phyloP scores from a whole-genome alignment of 2,329 filamentous ascomycete species.

The Fusarium multiceps region DNA sequence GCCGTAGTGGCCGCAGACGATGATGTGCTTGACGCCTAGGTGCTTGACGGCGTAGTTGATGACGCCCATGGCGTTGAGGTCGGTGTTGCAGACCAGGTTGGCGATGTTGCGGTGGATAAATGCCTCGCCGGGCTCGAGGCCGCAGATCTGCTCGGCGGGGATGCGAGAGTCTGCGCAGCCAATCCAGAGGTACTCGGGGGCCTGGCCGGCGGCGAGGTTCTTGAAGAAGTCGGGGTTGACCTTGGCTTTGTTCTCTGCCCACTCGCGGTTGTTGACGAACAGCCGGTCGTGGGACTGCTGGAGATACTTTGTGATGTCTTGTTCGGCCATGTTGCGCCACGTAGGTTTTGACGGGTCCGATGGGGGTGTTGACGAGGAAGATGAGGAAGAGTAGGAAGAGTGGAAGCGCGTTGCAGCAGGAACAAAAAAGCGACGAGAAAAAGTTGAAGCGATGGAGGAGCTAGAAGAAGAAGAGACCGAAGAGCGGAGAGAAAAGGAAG shows the following conservation, averaged over 20 bases:
- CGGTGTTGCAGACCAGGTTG: constrained; percentile 83
- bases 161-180: constrained; percentile 92
- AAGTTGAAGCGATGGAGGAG: constrained; percentile 2
- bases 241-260: constrained; percentile 68
- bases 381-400: constrained; percentile 16
- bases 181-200: constrained; percentile 84
- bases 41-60: constrained; percentile 88
- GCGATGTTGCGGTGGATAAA: constrained; percentile 97
- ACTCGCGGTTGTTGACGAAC: constrained; percentile 75
- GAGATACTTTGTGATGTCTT: constrained; percentile 66
- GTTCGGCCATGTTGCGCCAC: constrained; percentile 50
- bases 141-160: constrained; percentile 89
- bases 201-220: constrained; percentile 72
- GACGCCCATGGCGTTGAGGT: constrained; percentile 83
- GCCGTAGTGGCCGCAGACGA: constrained; percentile 83
- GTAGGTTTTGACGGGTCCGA: constrained; percentile 13
- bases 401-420: constrained; percentile 7
- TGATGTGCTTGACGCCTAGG: constrained; percentile 83
- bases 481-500: constrained; percentile 27
- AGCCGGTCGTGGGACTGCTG: constrained; percentile 73
- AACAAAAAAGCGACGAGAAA: constrained; percentile 1
- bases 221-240: constrained; percentile 74
- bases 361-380: background rate
- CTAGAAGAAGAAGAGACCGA: constrained; percentile 17
- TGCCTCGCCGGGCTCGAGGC: constrained; percentile 86